Percentiles rank a stretch among this genome's conserved stretches.
These are phyloP conservation scores for Solanum pinnatisectum DNA, from an alignment of 257 asterid genomes.

Conservation along the genomic window DNA sequence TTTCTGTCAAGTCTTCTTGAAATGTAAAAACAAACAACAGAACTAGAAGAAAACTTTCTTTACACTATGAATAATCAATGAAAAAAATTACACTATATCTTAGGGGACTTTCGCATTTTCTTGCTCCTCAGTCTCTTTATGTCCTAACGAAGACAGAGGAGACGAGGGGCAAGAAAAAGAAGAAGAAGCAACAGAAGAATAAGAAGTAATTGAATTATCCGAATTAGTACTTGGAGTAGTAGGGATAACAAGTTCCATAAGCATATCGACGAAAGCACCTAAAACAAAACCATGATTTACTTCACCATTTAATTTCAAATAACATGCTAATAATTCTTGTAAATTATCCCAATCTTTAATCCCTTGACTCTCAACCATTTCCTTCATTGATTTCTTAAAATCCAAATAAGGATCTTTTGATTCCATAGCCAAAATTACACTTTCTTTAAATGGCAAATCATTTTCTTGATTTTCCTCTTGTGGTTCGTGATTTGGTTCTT, in stretches of 20 bases:
- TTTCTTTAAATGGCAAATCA: slow-evolving; percentile 37
- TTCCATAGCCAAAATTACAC: slow-evolving; percentile 62
- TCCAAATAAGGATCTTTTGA: slow-evolving; percentile 75
- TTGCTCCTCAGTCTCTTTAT: neutral
- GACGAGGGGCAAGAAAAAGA: slow-evolving; percentile 40
- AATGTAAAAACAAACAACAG: neutral
- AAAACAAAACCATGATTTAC: slow-evolving; percentile 57
- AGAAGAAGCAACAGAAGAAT: slow-evolving; percentile 49
- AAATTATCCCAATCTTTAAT: slow-evolving; percentile 69
- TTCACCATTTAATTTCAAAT: slow-evolving; percentile 61
- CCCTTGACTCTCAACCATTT: slow-evolving; percentile 80
- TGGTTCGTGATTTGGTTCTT: neutral
- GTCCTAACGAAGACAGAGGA: slow-evolving; percentile 8
- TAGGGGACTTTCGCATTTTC: neutral
- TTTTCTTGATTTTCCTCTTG: neutral
- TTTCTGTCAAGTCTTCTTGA: neutral
- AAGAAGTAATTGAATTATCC: slow-evolving; percentile 13
- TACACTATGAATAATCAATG: neutral
- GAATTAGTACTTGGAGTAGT: neutral
- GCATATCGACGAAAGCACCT: slow-evolving; percentile 75
- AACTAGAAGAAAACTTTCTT: neutral
- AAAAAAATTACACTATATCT: neutral
- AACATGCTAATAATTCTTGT: slow-evolving; percentile 78
- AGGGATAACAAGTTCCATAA: slow-evolving; percentile 25
- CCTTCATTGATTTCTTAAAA: slow-evolving; percentile 81